Evolutionary conservation across 2,329 filamentous ascomycete species (phyloP).

Genomic region (Cladosporium oxysporum): DNA sequence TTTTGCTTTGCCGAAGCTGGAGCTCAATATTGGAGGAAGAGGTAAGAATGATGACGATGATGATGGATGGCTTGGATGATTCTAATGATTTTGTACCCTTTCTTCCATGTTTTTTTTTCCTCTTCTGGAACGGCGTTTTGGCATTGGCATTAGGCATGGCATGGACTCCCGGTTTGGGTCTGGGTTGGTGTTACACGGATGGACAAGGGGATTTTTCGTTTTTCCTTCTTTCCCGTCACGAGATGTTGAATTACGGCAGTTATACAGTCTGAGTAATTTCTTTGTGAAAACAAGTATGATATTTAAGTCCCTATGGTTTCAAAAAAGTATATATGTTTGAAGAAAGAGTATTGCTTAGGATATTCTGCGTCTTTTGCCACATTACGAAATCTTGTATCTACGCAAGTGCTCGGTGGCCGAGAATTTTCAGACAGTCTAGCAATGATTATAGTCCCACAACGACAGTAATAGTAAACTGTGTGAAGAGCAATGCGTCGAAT

Average conservation of each 20-base stretch:
- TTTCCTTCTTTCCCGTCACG: conserved; percentile 3
- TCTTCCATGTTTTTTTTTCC: background rate
- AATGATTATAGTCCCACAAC: background rate
- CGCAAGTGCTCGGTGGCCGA: too few species aligned
- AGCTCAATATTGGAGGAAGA: conserved; percentile 28
- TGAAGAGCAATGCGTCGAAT: background rate
- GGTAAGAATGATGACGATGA: conserved; percentile 27
- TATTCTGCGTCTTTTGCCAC: background rate
- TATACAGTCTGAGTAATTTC: conserved; percentile 15
- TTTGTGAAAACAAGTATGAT: background rate
- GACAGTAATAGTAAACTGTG: background rate
- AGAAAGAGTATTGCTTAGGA: background rate
- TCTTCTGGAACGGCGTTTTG: background rate
- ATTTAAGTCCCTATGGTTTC: background rate
- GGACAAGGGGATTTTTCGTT: background rate
- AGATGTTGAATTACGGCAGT: conserved; percentile 15
- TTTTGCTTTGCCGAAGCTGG: conserved; percentile 27
- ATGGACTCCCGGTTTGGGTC: conserved; percentile 3
- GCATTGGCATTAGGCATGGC: conserved; percentile 5
- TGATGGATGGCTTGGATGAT: conserved; percentile 37
- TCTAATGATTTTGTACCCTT: conserved; percentile 4
- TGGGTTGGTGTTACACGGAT: background rate
- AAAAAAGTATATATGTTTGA: background rate
- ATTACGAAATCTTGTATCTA: background rate
- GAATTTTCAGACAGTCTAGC: too few species aligned